Evolutionary conservation across 202 grass and related monocot species (phyloP).

Genomic region (Schoenoplectus triqueter): DNA sequence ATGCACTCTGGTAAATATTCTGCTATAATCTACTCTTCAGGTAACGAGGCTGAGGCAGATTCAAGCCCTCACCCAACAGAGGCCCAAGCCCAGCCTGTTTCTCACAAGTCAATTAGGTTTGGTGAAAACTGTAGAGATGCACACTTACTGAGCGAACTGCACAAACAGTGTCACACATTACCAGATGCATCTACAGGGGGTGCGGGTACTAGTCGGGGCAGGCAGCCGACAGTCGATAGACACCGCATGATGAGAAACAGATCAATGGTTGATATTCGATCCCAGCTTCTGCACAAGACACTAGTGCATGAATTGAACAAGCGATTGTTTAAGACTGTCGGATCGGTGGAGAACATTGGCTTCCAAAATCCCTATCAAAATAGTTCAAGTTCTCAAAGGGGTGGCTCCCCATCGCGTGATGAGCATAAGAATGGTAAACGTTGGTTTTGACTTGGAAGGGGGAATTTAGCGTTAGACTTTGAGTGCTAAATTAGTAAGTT

Average conservation of each 20-base stretch:
- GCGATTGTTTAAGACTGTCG: constrained; percentile 89
- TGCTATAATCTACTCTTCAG: constrained; percentile 46
- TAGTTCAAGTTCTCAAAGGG: constrained; percentile 2
- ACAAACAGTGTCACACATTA: neutral
- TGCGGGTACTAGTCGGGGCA: constrained; percentile 23
- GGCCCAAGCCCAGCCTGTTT: neutral
- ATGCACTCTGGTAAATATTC: constrained; percentile 64
- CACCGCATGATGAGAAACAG: constrained; percentile 58
- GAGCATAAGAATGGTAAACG: constrained; percentile 31
- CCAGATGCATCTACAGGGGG: constrained; percentile 32
- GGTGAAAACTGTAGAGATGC: constrained; percentile 26
- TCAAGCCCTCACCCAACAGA: constrained; percentile 21
- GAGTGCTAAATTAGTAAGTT: neutral
- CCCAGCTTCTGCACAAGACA: constrained; percentile 74
- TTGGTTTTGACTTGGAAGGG: constrained; percentile 11
- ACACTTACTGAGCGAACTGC: neutral
- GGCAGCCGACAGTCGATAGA: neutral
- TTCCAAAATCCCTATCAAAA: constrained; percentile 46
- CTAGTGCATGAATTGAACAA: constrained; percentile 90
- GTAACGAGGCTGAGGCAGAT: constrained; percentile 37
- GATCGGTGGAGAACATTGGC: constrained; percentile 76
- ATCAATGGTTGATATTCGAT: constrained; percentile 83
- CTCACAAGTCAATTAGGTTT: constrained; percentile 49
- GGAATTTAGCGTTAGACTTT: neutral
- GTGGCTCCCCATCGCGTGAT: constrained; percentile 22